Conservation (phyloP, 345 rosid genomes). For the Microthlaspi erraticum region DNA sequence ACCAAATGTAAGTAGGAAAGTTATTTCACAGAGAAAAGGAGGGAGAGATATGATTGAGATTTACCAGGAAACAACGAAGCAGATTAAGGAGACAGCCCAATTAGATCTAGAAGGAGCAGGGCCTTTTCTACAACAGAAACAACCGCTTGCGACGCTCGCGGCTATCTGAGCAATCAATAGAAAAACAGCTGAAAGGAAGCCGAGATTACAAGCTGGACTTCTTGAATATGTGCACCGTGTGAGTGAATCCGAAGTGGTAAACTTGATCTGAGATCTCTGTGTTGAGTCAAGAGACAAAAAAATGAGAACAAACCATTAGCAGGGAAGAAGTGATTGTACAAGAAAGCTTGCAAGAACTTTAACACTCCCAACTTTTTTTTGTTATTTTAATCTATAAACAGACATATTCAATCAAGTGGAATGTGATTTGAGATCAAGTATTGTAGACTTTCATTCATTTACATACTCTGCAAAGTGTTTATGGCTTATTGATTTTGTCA, state of each 20-base stretch:
- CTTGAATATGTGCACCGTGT: constrained; percentile 68
- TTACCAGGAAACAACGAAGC: constrained; percentile 86
- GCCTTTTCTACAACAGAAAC: constrained; percentile 76
- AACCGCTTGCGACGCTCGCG: constrained; percentile 64
- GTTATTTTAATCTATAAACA: background rate
- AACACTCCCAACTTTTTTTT: constrained; percentile 2
- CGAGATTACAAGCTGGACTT: constrained; percentile 75
- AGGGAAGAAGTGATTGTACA: background rate
- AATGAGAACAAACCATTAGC: constrained; percentile 10
- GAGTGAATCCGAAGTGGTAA: constrained; percentile 47
- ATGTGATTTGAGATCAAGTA: background rate
- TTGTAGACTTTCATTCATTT: too few relatives aligned
- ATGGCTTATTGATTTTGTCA: background rate
- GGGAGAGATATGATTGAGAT: background rate
- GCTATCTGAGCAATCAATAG: constrained; percentile 73
- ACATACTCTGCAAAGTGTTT: too few relatives aligned
- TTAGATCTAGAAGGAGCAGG: constrained; percentile 59
- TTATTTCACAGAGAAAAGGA: background rate
- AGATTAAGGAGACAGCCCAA: constrained; percentile 66
- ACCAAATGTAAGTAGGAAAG: background rate
- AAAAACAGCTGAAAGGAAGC: constrained; percentile 67
- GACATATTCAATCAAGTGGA: background rate
- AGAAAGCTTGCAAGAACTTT: background rate
- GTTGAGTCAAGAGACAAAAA: background rate
- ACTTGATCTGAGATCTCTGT: constrained; percentile 70